Base-by-base conservation (phyloP, 2,329 filamentous ascomycete species). In the Xylariaceae sp. region DNA sequence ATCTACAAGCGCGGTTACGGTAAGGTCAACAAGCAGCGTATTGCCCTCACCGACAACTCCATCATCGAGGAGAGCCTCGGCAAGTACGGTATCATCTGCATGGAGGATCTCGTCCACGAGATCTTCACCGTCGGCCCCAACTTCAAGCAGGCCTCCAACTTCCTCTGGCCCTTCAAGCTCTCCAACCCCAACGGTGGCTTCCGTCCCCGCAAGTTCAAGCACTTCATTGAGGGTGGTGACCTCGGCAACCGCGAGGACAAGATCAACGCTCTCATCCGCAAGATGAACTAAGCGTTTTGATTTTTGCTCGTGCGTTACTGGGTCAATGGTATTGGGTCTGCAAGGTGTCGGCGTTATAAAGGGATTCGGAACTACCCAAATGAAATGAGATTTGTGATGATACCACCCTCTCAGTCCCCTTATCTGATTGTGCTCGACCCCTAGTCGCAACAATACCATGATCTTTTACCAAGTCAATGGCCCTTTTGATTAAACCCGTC, bases 131-230 rank as follows among this genome's bases (percentile, higher is more conserved):
- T 97, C 69, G 93, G 94, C 76, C 93, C 93, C 83, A 97, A 97
- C 88, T 95, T 94, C 89, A 97, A 97, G 88, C 92, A 97, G 84
- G 92, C 90, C 74, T 86, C 88, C 83, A 99, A 97, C 89, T 97
- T 97, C 88, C 82, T 97, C 71, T 99, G 94, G 94, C 94, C 94
- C 76, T 99, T 99, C 88, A 97, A 99, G 89, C 89, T 99, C 71
- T 92, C 87, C 86, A 97, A 96, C 87, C 94, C 94, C 76, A 97
- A 82, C 72, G 94, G 94, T 78, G 93, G 94, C 68, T 99, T 97
- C 91, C 88, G 89, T 72, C 80, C 89, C 73, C 86, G 94, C 81
- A 99, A 97, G 85, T 97, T 97, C 88, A 94, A 92, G 85, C 92
- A 97, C 84, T 97, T 90, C 83, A 90, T 97, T 66, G 90, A 97